Evolutionary conservation across 164 flowering plant species (phyloP), one percentile per base, ranked within the genome.

Genomic region (Brasenia schreberi): DNA sequence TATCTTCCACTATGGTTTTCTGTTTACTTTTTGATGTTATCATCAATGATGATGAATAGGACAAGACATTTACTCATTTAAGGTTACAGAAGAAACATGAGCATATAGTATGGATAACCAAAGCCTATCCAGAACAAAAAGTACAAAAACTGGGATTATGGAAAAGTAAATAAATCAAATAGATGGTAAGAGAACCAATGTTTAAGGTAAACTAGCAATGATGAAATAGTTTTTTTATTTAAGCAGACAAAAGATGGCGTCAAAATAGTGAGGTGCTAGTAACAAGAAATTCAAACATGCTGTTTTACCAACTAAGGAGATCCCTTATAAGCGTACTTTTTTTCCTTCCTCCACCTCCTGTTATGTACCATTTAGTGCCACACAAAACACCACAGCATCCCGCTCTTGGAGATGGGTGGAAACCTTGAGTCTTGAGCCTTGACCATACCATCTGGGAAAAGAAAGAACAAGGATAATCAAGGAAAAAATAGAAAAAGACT

Each of bases 341-440:
- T 80, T 89, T 94, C 81, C 78, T 83, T 84, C 92, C 85, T 67
- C 96, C 97, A 69, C 99, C 99, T 23, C 99, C 99, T n/a, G 86
- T 81, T 64, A 94, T 94, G 68, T 85, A 89, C 99, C 99, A 94
- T 71, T 94, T 89, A 11, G 88, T 81, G 74, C 99, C 99, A 74
- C 83, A 85, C 52, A 94, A 72, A 66, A 88, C 87, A 59, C 99
- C 97, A 77, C 96, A 84, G 71, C 89, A 85, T 69, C 99, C 96
- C 61, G 97, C 84, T 79, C 99, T 83, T 18, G 99, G 96, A 33
- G 96, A 84, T 69, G 99, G 99, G 79, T 87, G 95, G 70, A 85
- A 94, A 62, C 94, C 96, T 64, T 77, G 72, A 44, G 79, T 74
- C 78, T 89, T 94, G 58, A 85, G 85, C 77, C 94, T 83, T 69